phyloP scores from a whole-genome alignment of 441 rosid genomes.

The Croton setiger region DNA sequence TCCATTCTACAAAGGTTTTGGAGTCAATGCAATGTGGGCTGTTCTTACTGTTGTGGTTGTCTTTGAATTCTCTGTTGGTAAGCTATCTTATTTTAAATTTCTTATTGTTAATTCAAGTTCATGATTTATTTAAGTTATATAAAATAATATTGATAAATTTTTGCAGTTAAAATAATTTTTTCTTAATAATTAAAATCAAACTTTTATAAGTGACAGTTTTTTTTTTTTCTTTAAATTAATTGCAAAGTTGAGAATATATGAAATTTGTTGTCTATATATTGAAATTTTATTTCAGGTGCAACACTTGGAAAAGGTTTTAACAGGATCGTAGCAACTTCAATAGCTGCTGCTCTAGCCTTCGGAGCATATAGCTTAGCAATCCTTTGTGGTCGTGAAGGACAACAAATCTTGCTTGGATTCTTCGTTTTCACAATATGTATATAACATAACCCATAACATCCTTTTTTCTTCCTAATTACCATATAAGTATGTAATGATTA shows the following conservation, averaged over 20 bases:
- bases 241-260: no score
- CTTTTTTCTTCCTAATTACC: no score
- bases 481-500: no score
- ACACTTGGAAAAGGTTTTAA: conserved; percentile 70
- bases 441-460: no score
- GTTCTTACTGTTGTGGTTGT: conserved; percentile 82
- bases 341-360: conserved; percentile 55
- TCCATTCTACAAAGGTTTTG: conserved; percentile 60
- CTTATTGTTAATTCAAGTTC: background rate
- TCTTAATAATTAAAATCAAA: no score
- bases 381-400: conserved; percentile 45
- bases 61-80: conserved; percentile 79
- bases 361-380: conserved; percentile 64
- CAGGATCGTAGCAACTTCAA: conserved; percentile 60
- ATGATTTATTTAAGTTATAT: no score
- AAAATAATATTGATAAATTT: no score
- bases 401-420: conserved; percentile 54
- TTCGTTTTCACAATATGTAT: conserved; percentile 65
- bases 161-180: no score
- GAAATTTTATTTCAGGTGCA: conserved; percentile 42
- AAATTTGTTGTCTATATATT: no score
- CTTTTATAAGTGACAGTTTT: no score
- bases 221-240: no score
- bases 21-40: conserved; percentile 76
- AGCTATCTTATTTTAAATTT: background rate